A percentile compares a stretch with the other conserved stretches of the same genome.
Evolutionary conservation across 2,329 filamentous ascomycete species (phyloP).

Genomic region (Monilinia vaccinii-corymbosi): DNA sequence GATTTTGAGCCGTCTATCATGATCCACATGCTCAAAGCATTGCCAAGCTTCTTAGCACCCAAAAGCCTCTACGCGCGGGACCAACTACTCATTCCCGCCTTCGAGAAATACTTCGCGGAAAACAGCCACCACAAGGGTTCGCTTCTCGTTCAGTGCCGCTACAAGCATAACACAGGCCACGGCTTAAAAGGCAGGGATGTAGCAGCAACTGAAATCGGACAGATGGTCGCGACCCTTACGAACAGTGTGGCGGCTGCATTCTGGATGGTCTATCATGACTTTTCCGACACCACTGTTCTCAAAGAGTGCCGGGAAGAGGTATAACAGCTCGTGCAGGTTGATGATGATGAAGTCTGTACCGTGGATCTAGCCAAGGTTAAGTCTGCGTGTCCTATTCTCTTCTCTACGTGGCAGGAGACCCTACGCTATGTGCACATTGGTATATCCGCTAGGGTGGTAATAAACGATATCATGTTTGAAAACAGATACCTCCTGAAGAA

Average conservation of each 20-base stretch:
- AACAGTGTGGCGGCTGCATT: slow-evolving; percentile 33
- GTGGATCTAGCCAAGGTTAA: slow-evolving; percentile 10
- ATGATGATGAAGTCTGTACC: slow-evolving; percentile 1
- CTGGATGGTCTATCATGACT: slow-evolving; percentile 31
- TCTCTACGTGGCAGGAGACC: slow-evolving; percentile 36
- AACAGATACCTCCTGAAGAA: slow-evolving; percentile 36
- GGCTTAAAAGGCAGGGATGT: slow-evolving; percentile 11
- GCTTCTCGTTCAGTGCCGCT: slow-evolving; percentile 5
- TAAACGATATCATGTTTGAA: slow-evolving; percentile 34
- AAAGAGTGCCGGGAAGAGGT: slow-evolving; percentile 26
- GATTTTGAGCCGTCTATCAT: slow-evolving; percentile 13
- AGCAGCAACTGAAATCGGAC: slow-evolving; percentile 27
- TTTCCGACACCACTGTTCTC: slow-evolving; percentile 26
- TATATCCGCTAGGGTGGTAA: slow-evolving; percentile 32
- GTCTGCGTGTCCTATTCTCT: slow-evolving; percentile 18
- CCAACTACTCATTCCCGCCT: neutral
- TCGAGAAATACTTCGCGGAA: slow-evolving; percentile 12
- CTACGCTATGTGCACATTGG: slow-evolving; percentile 34
- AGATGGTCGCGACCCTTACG: slow-evolving; percentile 23
- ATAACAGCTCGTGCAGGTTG: slow-evolving; percentile 12
- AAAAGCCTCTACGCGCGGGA: slow-evolving; percentile 12
- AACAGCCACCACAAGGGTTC: slow-evolving; percentile 6
- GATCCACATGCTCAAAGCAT: slow-evolving; percentile 10
- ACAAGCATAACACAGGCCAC: slow-evolving; percentile 6
- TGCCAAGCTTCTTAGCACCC: slow-evolving; percentile 10